Evolutionary conservation across 2,329 filamentous ascomycete genomes (phyloP), one percentile per base, ranked within the genome.

Genomic region (Neophaeococcomyces aloes): DNA sequence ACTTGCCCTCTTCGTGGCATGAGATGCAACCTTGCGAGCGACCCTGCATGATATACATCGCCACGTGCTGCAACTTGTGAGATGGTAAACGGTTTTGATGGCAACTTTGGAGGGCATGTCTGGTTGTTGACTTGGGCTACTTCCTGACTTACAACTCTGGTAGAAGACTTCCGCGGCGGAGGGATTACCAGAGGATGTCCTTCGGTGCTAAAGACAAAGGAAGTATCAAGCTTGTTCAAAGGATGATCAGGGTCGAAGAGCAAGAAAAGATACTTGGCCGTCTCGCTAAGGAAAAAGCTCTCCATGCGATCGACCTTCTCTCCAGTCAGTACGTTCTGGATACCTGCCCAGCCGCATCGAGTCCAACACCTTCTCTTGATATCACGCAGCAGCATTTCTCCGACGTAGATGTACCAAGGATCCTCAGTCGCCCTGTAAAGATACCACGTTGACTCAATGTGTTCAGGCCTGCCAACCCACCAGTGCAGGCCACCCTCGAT

Each of bases 251-350:
- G 74, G 52, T 94, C 85, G 61, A 93, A 96, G 2, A 96, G 75
- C 43, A 98, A 68, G 61, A 93, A 96, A 50, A 98, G 70, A 61
- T 98, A 98, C 63, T 96, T 95, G 34, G 86, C 81, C 1, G 91
- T 98, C 64, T 98, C 91, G 11, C 91, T 89, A 1, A 98, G 72
- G 58, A 96, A 96, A 71, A 96, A 98, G 60, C 89, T 96, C 64
- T 98, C 91, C 91, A 96, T 96, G 27, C 91, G 82, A 60, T 98
- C 88, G 54, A 78, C 85, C 63, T 86, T 78, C 64, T 95, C 86
- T 3, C 89, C 89, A 4, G 76, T 85, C 27, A 81, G 70, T 7
- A 89, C 84, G 60, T 88, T 81, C 56, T 87, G 81, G 29, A 96
- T 71, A 1, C 89, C 89, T 11, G 89, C 85, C 87, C 89, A 96